Conservation (phyloP, 345 rosid genomes). For the Mallotus nudiflorus region DNA sequence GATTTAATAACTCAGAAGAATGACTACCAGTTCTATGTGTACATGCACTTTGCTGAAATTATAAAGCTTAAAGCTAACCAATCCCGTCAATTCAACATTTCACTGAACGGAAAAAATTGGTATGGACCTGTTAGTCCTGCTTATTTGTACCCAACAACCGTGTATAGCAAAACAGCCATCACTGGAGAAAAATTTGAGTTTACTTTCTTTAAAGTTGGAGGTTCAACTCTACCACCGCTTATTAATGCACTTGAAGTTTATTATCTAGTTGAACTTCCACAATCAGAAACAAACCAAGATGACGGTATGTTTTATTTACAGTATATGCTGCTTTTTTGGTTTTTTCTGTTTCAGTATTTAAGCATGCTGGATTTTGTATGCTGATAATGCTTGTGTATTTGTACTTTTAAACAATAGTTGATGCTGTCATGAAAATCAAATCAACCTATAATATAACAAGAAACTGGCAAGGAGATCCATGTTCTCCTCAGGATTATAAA, state of each 20-base stretch:
- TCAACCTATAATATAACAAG: too few relatives aligned
- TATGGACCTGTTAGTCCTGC: conserved; percentile 19
- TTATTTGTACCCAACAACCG: not conserved
- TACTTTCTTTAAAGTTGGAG: conserved; percentile 13
- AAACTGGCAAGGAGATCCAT: too few relatives aligned
- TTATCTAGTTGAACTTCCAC: conserved; percentile 3
- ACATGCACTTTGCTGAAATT: conserved; percentile 53
- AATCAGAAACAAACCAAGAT: conserved; percentile 12
- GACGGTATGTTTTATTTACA: conserved; percentile 51
- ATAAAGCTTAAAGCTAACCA: conserved; percentile 36
- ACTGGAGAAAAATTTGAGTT: conserved; percentile 23
- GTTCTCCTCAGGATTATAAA: too few relatives aligned
- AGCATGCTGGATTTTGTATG: too few relatives aligned
- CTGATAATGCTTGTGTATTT: conserved; percentile 24
- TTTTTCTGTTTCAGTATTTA: too few relatives aligned
- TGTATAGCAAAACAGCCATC: conserved; percentile 4
- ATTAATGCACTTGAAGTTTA: conserved; percentile 58
- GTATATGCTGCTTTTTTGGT: too few relatives aligned
- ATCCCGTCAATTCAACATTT: conserved; percentile 40
- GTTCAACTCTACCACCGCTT: conserved; percentile 51
- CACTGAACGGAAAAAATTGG: conserved; percentile 32
- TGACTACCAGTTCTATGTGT: conserved; percentile 34
- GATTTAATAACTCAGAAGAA: conserved; percentile 15
- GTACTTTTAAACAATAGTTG: conserved; percentile 33
- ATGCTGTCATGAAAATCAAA: too few relatives aligned